Conservation (phyloP, 495 filamentous ascomycete genomes). For the Tuber melanosporum region DNA sequence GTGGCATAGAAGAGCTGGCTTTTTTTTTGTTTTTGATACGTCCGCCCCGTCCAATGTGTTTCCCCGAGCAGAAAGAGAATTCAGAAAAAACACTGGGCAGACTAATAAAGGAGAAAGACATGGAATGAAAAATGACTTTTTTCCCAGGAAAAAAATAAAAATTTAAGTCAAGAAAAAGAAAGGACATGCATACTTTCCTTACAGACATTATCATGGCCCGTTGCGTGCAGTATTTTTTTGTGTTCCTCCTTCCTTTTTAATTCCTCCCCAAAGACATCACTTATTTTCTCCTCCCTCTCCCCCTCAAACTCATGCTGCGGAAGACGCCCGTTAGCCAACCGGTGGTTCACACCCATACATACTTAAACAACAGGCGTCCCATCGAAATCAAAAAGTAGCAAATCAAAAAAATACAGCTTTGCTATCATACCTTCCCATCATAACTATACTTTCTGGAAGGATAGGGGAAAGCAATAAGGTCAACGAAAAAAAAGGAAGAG, state of each 20-base stretch:
- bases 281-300: background rate
- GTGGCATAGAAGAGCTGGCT: background rate
- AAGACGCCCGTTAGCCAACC: background rate
- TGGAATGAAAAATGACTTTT: background rate
- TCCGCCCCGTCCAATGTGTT: background rate
- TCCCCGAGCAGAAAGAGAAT: background rate
- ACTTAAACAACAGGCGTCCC: background rate
- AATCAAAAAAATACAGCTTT: conserved; percentile 3
- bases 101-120: conserved; percentile 1
- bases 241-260: background rate
- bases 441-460: conserved; percentile 9
- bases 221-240: conserved; percentile 3
- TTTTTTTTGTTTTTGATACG: background rate
- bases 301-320: background rate
- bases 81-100: background rate
- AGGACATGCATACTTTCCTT: conserved; percentile 6
- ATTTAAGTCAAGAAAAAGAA: background rate
- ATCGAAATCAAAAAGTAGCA: conserved; percentile 2
- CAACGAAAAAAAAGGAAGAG: conserved; percentile 3
- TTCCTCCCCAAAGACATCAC: background rate
- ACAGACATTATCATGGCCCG: conserved; percentile 2
- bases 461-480: conserved; percentile 7
- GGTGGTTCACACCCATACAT: background rate
- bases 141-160: background rate
- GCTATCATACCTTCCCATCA: conserved; percentile 6